Base-by-base conservation (phyloP, 2,329 filamentous ascomycete species). In the Scolecobasidium constrictum region DNA sequence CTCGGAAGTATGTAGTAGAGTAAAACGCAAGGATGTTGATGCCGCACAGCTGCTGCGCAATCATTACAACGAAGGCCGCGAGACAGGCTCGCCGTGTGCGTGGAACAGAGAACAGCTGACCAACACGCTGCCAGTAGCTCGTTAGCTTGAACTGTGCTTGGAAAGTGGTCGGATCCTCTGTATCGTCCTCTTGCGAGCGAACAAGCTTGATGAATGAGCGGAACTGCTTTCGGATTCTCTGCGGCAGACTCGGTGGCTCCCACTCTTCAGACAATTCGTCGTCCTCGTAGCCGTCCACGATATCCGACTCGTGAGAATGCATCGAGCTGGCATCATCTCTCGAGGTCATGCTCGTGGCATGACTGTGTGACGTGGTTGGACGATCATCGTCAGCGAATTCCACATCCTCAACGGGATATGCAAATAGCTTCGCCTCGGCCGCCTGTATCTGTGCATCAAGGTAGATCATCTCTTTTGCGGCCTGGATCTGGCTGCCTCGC, bases 91-190 rank as follows among this genome's bases (percentile, higher is more conserved):
- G 54, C 11, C 58, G 52, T 39, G 59, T 61, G 6, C 58, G 52
- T 4, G 55, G 52, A 15, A 59, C 55, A 1, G 44, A 38, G 49
- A 61, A 57, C 42, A 60, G 55, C 15, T 61, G 58, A 20, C 52
- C 56, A 40, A 56, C 53, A 37, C 72, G 67, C 34, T 46, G 50
- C 46, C 54, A 57, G 52, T 37, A 52, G 49, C 7, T 50, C 61
- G 45, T 53, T 75, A 75, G 60, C 73, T 77, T 49, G 37, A 9
- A 23, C 21, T 11, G 37, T 39, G 9, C 37, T 12, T 39, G 9
- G 6, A 7, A 39, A 21, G 9, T 20, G 20, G 9, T 19, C 15
- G 21, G 21, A 12, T 19, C 20, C 19, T 11, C 12, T 7, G 15
- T 18, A 31, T 20, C 20, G 11, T 26, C 19, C 9, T 26, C 6